Conservation (phyloP, 768 basidiomycete species). For the Pulveroboletus frians region DNA sequence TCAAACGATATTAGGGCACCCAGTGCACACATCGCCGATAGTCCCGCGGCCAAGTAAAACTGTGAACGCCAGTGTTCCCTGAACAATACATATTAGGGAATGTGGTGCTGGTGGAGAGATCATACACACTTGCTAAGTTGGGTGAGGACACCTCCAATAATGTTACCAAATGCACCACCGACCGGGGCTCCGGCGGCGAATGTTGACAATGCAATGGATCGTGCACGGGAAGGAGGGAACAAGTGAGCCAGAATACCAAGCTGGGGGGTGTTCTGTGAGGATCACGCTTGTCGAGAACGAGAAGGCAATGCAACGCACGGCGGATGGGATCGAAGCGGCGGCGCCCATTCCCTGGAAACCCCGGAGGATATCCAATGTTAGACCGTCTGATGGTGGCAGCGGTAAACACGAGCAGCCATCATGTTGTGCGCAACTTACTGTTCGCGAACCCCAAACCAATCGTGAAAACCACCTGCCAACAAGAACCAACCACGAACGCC, state of each 20-base stretch:
- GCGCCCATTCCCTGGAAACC: slow-evolving; percentile 78
- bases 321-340: slow-evolving; percentile 70
- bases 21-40: slow-evolving; percentile 49
- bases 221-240: slow-evolving; percentile 62
- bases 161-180: slow-evolving; percentile 66
- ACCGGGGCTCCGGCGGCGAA: slow-evolving; percentile 84
- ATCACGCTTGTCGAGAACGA: not conserved
- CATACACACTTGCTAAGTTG: slow-evolving; percentile 40
- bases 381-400: slow-evolving; percentile 38
- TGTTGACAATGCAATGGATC: slow-evolving; percentile 75
- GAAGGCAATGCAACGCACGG: slow-evolving; percentile 38
- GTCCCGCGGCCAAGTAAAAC: slow-evolving; percentile 55
- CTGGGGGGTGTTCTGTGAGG: slow-evolving; percentile 29
- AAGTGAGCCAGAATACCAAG: slow-evolving; percentile 78
- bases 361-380: slow-evolving; percentile 64
- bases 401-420: not conserved
- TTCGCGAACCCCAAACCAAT: slow-evolving; percentile 61
- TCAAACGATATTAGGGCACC: slow-evolving; percentile 60
- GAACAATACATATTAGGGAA: not conserved
- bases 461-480: slow-evolving; percentile 49
- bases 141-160: slow-evolving; percentile 69
- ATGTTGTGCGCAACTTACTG: slow-evolving; percentile 28
- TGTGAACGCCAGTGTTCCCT: slow-evolving; percentile 60
- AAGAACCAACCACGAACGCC: slow-evolving; percentile 57
- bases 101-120: not conserved